A percentile compares a stretch with the other conserved stretches of the same genome.
phyloP scores from a whole-genome alignment of 345 rosid species.

The Citrus reticulata region DNA sequence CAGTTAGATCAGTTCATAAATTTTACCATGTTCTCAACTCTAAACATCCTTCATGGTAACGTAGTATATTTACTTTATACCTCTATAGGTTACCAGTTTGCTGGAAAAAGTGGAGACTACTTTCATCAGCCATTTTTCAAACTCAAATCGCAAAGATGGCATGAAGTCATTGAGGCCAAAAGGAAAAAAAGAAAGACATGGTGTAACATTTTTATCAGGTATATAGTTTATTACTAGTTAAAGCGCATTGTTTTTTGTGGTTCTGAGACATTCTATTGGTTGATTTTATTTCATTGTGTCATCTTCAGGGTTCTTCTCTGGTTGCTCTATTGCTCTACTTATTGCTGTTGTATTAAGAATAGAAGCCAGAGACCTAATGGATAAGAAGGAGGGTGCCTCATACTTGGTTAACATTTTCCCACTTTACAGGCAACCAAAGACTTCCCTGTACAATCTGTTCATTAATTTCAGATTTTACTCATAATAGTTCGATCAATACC shows the following conservation, averaged over 20 bases:
- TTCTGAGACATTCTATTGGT: neutral
- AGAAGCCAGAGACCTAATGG: conserved; percentile 54
- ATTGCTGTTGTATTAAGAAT: conserved; percentile 53
- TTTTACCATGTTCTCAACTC: neutral
- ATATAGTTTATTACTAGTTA: neutral
- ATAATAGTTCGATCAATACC: neutral
- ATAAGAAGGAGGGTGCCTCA: conserved; percentile 25
- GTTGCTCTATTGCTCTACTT: conserved; percentile 54
- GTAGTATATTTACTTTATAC: neutral
- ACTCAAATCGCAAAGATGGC: conserved; percentile 55
- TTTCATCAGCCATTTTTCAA: conserved; percentile 63
- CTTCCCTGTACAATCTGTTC: conserved; percentile 1
- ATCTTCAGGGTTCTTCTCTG: conserved; percentile 60
- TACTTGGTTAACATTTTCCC: conserved; percentile 70
- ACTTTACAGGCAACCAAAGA: conserved; percentile 48
- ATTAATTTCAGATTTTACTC: neutral
- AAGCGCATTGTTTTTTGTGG: neutral
- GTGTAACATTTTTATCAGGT: conserved; percentile 56
- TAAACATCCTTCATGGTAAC: neutral
- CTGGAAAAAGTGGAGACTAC: conserved; percentile 67
- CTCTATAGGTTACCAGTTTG: conserved; percentile 37
- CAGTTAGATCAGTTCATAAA: neutral
- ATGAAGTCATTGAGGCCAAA: conserved; percentile 53
- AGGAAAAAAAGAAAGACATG: conserved; percentile 51
- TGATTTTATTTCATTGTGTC: conserved; percentile 28